A percentile compares a stretch with the other conserved stretches of the same genome.
Conservation (phyloP, 2,329 filamentous ascomycete species). For the Diaporthe capsici region DNA sequence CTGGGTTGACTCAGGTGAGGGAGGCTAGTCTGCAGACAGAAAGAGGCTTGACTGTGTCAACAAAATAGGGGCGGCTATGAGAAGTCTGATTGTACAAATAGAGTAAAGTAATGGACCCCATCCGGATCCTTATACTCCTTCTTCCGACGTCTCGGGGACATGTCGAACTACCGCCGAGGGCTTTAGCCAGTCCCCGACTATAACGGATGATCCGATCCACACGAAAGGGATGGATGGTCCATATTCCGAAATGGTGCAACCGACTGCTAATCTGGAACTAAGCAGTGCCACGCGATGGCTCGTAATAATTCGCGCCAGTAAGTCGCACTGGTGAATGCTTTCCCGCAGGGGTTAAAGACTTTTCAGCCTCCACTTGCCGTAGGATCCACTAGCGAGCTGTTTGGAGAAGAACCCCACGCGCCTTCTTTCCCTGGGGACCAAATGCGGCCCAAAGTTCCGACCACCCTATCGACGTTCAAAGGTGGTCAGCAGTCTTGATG, state of each 20-base stretch:
- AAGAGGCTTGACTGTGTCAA: background rate
- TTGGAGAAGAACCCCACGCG: background rate
- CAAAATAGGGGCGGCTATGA: background rate
- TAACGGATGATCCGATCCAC: constrained; percentile 10
- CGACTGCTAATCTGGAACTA: background rate
- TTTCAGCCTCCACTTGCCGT: constrained; percentile 15
- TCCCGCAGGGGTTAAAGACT: constrained; percentile 30
- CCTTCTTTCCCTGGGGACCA: background rate
- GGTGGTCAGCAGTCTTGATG: background rate
- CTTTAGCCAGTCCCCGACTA: constrained; percentile 5
- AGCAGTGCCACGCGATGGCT: background rate
- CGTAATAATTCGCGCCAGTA: background rate
- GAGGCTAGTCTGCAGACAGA: background rate
- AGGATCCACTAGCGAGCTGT: background rate
- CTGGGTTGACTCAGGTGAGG: background rate
- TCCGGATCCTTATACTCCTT: constrained; percentile 21
- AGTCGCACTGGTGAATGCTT: constrained; percentile 17
- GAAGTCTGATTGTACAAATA: constrained; percentile 1
- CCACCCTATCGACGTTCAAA: background rate
- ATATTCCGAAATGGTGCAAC: constrained; percentile 6
- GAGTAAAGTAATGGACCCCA: constrained; percentile 17
- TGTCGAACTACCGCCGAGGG: background rate
- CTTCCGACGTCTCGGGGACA: constrained; percentile 18
- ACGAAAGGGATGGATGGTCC: background rate
- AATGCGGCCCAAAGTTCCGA: background rate